A percentile compares a stretch with the other conserved stretches of the same genome.
Conservation (phyloP, 306 rosid genomes). For the Cucumis cinereus region DNA sequence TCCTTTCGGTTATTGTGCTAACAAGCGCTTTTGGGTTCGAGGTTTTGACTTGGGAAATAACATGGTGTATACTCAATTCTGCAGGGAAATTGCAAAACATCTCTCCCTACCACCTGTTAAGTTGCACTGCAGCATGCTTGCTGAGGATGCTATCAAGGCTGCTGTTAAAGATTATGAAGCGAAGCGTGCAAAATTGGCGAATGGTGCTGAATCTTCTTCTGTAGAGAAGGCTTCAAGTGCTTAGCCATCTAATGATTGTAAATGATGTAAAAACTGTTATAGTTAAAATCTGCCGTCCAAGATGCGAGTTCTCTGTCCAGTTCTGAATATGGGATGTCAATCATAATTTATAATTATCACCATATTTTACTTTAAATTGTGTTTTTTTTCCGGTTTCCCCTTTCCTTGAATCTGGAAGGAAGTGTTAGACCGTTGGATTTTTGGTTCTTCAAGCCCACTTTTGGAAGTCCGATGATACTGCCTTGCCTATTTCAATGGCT, state of each 20-base stretch:
- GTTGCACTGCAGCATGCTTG: conserved; percentile 99
- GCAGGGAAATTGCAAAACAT: conserved; percentile 93
- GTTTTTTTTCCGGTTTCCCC: background rate
- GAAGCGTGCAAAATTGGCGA: conserved; percentile 26
- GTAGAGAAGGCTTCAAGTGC: conserved; percentile 17
- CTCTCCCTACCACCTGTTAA: conserved; percentile 96
- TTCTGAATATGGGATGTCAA: background rate
- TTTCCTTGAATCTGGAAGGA: background rate
- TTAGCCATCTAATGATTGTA: conserved; percentile 3
- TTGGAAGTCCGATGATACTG: background rate
- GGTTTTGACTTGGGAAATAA: background rate
- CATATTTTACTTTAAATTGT: background rate
- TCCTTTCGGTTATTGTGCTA: background rate
- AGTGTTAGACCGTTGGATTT: background rate
- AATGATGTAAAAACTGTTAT: conserved; percentile 1
- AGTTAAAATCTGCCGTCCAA: background rate
- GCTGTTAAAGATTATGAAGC: conserved; percentile 85
- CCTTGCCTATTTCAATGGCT: background rate
- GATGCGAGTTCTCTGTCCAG: background rate
- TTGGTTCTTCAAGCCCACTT: background rate
- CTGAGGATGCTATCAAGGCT: conserved; percentile 98
- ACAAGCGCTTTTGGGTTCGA: too few relatives aligned
- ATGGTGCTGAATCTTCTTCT: conserved; percentile 14
- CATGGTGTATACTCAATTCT: background rate
- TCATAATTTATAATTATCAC: background rate